phyloP scores from a whole-genome alignment of 2,329 filamentous ascomycete genomes.

The Aspergillus japonicus region DNA sequence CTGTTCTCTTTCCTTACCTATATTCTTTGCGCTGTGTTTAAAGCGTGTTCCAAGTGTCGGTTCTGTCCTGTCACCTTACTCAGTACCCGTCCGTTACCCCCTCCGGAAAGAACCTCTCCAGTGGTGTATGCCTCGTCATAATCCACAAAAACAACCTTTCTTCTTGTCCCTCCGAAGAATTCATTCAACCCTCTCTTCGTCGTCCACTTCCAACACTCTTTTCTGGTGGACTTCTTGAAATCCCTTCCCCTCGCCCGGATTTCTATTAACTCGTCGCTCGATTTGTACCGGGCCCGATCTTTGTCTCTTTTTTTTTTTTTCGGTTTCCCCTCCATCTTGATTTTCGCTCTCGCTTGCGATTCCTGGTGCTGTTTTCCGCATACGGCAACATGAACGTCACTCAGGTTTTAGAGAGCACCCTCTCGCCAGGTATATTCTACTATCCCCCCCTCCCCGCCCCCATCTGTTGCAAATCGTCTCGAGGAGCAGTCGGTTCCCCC shows the following conservation, averaged over 20 bases:
- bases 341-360: conserved; percentile 20
- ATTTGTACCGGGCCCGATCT: conserved; percentile 20
- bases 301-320: conserved; percentile 15
- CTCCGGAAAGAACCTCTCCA: conserved; percentile 21
- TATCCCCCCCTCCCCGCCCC: background rate
- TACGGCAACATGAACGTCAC: conserved; percentile 84
- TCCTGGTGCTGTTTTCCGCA: conserved; percentile 23
- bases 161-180: conserved; percentile 26
- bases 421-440: conserved; percentile 75
- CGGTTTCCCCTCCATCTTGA: conserved; percentile 17
- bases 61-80: conserved; percentile 27
- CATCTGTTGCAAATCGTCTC: background rate
- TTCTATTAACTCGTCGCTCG: conserved; percentile 10
- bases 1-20: conserved; percentile 14
- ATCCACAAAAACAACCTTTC: conserved; percentile 40
- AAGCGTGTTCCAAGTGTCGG: conserved; percentile 11
- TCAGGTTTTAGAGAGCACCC: conserved; percentile 94
- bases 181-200: conserved; percentile 16
- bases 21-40: conserved; percentile 30
- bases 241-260: conserved; percentile 4
- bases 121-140: conserved; percentile 42
- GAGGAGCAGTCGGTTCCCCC: background rate
- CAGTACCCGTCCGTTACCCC: conserved; percentile 16
- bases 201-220: conserved; percentile 25
- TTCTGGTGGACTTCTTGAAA: conserved; percentile 21